Evolutionary conservation across 371 early-diverging fungal genomes (phyloP), one percentile per base, ranked within the genome.

Genomic region (Syncephalastrum racemosum): DNA sequence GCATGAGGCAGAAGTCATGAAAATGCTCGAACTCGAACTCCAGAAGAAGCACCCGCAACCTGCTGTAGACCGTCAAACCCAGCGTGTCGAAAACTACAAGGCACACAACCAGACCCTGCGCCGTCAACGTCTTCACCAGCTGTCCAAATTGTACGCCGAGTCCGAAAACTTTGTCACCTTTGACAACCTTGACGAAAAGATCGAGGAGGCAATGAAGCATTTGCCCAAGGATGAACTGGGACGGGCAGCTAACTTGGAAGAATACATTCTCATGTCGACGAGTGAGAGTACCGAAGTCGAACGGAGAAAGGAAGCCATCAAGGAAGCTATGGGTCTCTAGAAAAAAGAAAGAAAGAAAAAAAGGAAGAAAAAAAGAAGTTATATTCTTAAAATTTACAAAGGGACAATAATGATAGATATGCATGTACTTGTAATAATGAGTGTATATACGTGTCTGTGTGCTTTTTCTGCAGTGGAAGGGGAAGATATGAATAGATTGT

Each of bases 281-380:
- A 56, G 61, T 5, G 58, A 64, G 7, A 55, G 62, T 10, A 39
- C 41, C 25, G 77, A 77, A 47, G 64, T 77, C 50, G 71, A 77
- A 44, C 62, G 66, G 45, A 66, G 77, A 68, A 77, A 77, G 54
- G 54, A 44, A 18, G 56, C 63, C 42, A 27, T 77, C 20, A 73
- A 67, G 49, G 71, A 77, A 65, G 73, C 63, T 19, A 73, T 77
- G 73, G 73, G 73, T 49, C 58, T 75, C 8, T 72, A 75, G 50
- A 50, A 14, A 12, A 31, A 43, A 53, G 14, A 53, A 23, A 54
- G 23, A 27, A 55, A 47, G 18, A 47, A 53, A 47, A 53, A 41
- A 20, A 53, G 39, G n/a, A 52, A 22, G 36, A 27, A 53, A 57
- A 50, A 42, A 14, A 12, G 23, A 46, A 46, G 41, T 16, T 25